phyloP scores from a whole-genome alignment of 345 rosid species.

The Melaleuca quinquenervia region DNA sequence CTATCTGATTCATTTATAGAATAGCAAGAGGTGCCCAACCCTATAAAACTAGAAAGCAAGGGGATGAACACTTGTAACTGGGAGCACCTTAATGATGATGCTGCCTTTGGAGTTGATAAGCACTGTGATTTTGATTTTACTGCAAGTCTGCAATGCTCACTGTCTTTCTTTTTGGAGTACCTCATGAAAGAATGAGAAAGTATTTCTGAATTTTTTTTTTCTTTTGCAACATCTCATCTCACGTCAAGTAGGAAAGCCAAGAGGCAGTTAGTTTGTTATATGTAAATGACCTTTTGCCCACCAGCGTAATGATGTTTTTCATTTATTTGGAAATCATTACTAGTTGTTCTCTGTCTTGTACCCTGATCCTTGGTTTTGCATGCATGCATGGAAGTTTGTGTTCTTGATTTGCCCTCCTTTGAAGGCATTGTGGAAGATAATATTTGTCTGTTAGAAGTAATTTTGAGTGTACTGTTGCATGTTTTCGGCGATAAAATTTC shows the following conservation, averaged over 20 bases:
- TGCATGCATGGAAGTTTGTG: neutral
- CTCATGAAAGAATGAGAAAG: neutral
- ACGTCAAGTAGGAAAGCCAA: neutral
- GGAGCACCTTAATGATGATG: neutral
- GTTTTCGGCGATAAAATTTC: neutral
- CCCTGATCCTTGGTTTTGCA: neutral
- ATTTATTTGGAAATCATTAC: neutral
- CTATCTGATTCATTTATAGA: neutral
- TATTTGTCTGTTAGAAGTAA: neutral
- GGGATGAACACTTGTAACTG: neutral
- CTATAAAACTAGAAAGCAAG: neutral
- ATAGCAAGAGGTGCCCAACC: neutral
- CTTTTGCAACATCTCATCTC: neutral
- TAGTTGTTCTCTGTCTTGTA: neutral
- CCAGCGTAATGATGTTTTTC: neutral
- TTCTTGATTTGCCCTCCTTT: neutral
- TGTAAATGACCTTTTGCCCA: neutral
- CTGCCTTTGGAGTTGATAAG: neutral
- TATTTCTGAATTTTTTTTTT: neutral
- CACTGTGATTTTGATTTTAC: neutral
- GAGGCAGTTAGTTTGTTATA: neutral
- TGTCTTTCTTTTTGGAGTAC: neutral
- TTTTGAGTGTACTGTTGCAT: too few relatives aligned
- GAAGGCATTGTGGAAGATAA: neutral
- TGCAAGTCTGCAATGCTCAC: neutral